Conservation (phyloP, 208 protist species). For the Wallacemonas sp. region DNA sequence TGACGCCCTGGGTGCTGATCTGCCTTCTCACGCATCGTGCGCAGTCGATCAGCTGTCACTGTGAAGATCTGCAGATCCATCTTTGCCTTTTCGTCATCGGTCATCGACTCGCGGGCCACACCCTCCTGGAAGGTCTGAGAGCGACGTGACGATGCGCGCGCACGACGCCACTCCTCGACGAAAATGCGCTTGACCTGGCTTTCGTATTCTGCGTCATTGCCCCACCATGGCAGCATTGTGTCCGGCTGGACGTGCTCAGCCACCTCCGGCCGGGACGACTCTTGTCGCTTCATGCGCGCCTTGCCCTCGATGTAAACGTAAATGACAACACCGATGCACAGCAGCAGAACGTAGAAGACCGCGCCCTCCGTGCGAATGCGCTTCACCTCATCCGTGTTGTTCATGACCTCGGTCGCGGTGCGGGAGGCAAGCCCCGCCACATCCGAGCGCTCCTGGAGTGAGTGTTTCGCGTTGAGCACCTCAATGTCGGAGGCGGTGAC, state of each 20-base stretch:
- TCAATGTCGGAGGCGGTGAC: conserved; percentile 70
- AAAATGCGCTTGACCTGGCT: conserved; percentile 90
- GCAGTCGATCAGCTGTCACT: conserved; percentile 74
- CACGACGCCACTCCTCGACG: conserved; percentile 84
- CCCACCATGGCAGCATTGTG: conserved; percentile 91
- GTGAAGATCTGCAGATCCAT: conserved; percentile 90
- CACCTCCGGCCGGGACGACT: conserved; percentile 48
- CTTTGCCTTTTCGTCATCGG: conserved; percentile 63
- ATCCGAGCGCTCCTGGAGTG: conserved; percentile 63
- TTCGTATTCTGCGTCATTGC: conserved; percentile 87
- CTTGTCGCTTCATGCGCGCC: conserved; percentile 52
- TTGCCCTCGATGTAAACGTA: conserved; percentile 68
- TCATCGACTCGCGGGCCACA: conserved; percentile 73
- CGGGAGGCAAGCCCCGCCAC: conserved; percentile 75
- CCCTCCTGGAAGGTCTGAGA: conserved; percentile 76
- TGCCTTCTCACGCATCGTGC: conserved; percentile 71
- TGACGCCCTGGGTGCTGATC: conserved; percentile 56
- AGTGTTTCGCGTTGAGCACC: conserved; percentile 78
- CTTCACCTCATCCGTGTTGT: conserved; percentile 76
- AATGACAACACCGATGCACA: conserved; percentile 48
- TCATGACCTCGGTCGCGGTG: conserved; percentile 84
- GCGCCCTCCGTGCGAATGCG: conserved; percentile 57
- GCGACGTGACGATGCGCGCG: conserved; percentile 61
- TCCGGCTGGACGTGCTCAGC: conserved; percentile 73
- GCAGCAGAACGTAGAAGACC: conserved; percentile 58